phyloP scores from a whole-genome alignment of 371 early-diverging fungal species.

The Mucor lusitanicus region DNA sequence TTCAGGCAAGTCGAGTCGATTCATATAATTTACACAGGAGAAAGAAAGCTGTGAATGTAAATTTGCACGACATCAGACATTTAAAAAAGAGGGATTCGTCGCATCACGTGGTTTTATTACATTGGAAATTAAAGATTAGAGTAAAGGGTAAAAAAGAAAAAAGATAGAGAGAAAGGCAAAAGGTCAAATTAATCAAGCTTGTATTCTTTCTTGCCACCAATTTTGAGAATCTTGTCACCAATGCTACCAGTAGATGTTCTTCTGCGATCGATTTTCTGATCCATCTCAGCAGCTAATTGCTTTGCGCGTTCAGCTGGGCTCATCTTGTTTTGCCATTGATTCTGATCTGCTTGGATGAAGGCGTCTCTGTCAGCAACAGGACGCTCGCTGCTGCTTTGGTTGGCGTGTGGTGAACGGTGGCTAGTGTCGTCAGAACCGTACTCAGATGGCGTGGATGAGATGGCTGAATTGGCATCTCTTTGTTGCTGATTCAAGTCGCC shows the following conservation, averaged over 20 bases:
- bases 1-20: slow-evolving; percentile 33
- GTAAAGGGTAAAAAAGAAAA: not conserved
- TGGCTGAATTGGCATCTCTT: not conserved
- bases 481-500: not conserved
- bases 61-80: not conserved
- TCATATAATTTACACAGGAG: slow-evolving; percentile 17
- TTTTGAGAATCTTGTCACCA: slow-evolving; percentile 18
- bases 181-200: slow-evolving; percentile 13
- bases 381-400: slow-evolving; percentile 6
- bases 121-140: not conserved
- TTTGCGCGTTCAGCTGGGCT: slow-evolving; percentile 34
- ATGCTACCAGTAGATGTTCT: not conserved
- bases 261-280: not conserved
- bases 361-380: slow-evolving; percentile 31
- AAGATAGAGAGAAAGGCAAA: too few species aligned
- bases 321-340: slow-evolving; percentile 27
- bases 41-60: not conserved
- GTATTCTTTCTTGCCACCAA: slow-evolving; percentile 26
- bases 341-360: slow-evolving; percentile 19
- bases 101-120: not conserved
- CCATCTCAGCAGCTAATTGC: slow-evolving; percentile 29
- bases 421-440: slow-evolving; percentile 10
- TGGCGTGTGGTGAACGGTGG: not conserved
- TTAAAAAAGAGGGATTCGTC: not conserved
- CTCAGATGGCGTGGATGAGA: slow-evolving; percentile 15